Evolutionary conservation across 2,329 filamentous ascomycete genomes (phyloP).

Genomic region (Xylaria sp.): DNA sequence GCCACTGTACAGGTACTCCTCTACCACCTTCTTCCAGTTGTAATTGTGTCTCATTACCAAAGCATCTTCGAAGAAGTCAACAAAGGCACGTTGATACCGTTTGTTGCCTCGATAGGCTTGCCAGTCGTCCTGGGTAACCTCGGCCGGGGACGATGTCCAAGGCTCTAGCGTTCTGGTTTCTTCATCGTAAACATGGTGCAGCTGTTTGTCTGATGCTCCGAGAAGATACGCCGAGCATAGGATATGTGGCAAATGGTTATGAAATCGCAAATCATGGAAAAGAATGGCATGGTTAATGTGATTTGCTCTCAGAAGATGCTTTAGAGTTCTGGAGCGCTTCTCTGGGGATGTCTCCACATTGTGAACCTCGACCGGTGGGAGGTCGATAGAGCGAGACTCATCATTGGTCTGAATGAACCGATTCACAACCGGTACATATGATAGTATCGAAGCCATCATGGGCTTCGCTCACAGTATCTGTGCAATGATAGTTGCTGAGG

Average conservation of each 20-base stretch:
- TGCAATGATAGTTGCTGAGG: background rate
- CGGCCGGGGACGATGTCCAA: constrained; percentile 86
- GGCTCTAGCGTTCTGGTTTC: constrained; percentile 77
- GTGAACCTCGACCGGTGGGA: constrained; percentile 78
- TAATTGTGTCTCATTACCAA: constrained; percentile 79
- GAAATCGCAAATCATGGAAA: constrained; percentile 77
- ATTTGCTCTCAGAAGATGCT: constrained; percentile 90
- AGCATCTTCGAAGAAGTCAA: constrained; percentile 96
- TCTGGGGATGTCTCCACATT: constrained; percentile 83
- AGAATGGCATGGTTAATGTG: constrained; percentile 90
- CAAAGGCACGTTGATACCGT: constrained; percentile 86
- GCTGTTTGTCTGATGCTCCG: constrained; percentile 76
- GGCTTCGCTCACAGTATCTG: constrained; percentile 3
- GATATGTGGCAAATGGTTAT: constrained; percentile 87
- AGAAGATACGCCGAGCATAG: constrained; percentile 88
- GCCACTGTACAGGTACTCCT: constrained; percentile 79
- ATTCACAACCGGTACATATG: constrained; percentile 57
- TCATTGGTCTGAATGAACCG: constrained; percentile 50
- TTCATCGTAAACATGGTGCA: constrained; percentile 84
- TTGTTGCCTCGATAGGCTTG: constrained; percentile 81
- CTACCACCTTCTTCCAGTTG: constrained; percentile 82
- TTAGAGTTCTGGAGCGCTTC: constrained; percentile 83
- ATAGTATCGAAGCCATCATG: constrained; percentile 55
- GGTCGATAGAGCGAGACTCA: constrained; percentile 56
- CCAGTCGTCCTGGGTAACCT: constrained; percentile 88